Evolutionary conservation across 2,329 filamentous ascomycete genomes (phyloP).

Genomic region (Claviceps sp.): DNA sequence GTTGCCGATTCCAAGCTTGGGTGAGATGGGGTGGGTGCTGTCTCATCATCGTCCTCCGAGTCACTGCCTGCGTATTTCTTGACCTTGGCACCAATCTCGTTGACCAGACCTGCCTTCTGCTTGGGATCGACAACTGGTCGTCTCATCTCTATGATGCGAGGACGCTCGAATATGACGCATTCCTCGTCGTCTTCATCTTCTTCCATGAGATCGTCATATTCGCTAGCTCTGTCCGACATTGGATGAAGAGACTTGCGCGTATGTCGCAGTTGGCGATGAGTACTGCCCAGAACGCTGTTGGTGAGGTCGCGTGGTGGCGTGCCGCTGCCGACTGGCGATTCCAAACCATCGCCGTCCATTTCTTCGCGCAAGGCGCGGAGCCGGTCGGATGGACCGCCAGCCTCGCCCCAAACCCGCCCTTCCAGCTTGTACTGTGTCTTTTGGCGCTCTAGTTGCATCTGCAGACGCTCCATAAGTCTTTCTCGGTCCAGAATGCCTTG

Average conservation of each 20-base stretch:
- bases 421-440: constrained; percentile 98
- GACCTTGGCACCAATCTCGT: constrained; percentile 63
- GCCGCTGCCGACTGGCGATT: constrained; percentile 32
- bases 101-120: constrained; percentile 51
- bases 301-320: constrained; percentile 51
- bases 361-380: constrained; percentile 83
- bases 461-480: constrained; percentile 80
- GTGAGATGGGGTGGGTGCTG: constrained; percentile 60
- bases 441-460: constrained; percentile 89
- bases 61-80: constrained; percentile 61
- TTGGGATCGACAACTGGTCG: constrained; percentile 53
- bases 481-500: constrained; percentile 89
- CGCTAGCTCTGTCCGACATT: constrained; percentile 10
- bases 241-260: constrained; percentile 37
- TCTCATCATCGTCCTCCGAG: constrained; percentile 51
- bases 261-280: constrained; percentile 47
- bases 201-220: constrained; percentile 26
- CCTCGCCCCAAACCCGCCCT: constrained; percentile 77
- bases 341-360: constrained; percentile 58
- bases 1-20: constrained; percentile 59
- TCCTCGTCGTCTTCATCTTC: constrained; percentile 38
- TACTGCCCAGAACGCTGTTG: constrained; percentile 60
- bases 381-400: constrained; percentile 75
- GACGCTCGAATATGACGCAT: constrained; percentile 60
- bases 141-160: constrained; percentile 64